phyloP scores from a whole-genome alignment of 1,139 yeast genomes.

The Sugiyamaella japonica region DNA sequence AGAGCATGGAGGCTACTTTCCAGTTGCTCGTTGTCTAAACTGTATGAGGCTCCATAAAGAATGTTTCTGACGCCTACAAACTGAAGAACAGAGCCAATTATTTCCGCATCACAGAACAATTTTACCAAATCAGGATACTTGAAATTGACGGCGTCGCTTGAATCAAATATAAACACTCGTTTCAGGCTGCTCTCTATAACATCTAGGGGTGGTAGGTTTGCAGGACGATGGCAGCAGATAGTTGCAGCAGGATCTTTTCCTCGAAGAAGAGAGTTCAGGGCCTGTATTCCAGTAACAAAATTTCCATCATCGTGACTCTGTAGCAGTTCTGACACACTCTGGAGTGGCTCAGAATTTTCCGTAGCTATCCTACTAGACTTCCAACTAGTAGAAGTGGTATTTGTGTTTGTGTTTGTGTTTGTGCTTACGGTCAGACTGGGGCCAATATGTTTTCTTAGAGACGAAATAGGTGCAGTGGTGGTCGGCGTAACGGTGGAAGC shows the following conservation, averaged over 20 bases:
- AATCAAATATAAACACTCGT: slow-evolving; percentile 23
- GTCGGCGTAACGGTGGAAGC: neutral
- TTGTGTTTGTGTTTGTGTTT: neutral
- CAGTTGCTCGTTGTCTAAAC: slow-evolving; percentile 17
- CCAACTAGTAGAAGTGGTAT: neutral
- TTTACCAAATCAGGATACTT: slow-evolving; percentile 20
- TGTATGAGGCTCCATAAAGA: slow-evolving; percentile 23
- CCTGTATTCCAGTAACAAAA: slow-evolving; percentile 27
- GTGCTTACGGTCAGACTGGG: neutral
- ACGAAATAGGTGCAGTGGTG: neutral
- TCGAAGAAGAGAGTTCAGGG: slow-evolving; percentile 25
- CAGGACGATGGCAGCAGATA: slow-evolving; percentile 23
- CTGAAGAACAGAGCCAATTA: slow-evolving; percentile 27
- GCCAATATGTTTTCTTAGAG: neutral
- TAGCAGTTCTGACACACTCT: slow-evolving; percentile 24
- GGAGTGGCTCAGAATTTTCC: neutral
- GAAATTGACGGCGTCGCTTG: slow-evolving; percentile 7
- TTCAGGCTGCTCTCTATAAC: slow-evolving; percentile 26
- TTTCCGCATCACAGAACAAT: slow-evolving; percentile 21
- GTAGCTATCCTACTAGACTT: neutral
- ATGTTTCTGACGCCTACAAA: slow-evolving; percentile 28
- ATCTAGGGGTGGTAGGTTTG: slow-evolving; percentile 29
- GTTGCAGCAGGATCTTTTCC: slow-evolving; percentile 26
- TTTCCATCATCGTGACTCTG: slow-evolving; percentile 23
- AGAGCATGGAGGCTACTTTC: slow-evolving; percentile 16